Percentiles rank a stretch among this genome's conserved stretches.
Conservation (phyloP, 441 rosid genomes). For the Populus tomentosa region DNA sequence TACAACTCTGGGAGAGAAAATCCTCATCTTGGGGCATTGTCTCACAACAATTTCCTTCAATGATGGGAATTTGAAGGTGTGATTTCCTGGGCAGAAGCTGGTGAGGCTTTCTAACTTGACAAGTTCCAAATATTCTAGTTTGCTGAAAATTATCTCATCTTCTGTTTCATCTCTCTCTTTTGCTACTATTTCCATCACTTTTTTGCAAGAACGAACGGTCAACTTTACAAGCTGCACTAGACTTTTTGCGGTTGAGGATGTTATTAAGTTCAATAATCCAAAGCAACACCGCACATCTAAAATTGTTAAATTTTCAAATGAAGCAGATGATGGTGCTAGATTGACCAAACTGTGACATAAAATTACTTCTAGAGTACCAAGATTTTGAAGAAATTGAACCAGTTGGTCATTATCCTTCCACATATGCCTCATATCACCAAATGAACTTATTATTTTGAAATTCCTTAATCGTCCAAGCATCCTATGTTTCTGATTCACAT, state of each 20-base stretch:
- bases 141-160: conserved; percentile 5
- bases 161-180: neutral
- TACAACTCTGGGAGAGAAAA: conserved; percentile 5
- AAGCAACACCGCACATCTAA: neutral
- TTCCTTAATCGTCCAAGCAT: neutral
- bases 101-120: conserved; percentile 11
- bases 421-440: neutral
- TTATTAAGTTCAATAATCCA: conserved; percentile 1
- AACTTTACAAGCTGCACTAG: conserved; percentile 4
- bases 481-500: neutral
- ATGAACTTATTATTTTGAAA: neutral
- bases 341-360: neutral
- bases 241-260: conserved; percentile 15
- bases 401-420: neutral
- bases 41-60: neutral
- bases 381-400: neutral
- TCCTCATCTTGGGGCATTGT: conserved; percentile 22
- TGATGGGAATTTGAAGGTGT: conserved; percentile 17
- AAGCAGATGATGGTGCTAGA: conserved; percentile 10
- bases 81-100: conserved; percentile 15
- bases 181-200: conserved; percentile 4
- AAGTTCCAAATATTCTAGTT: conserved; percentile 10
- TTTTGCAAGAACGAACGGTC: neutral
- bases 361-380: neutral
- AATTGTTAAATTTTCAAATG: conserved; percentile 6